These are phyloP conservation scores for Kluyveromyces aestuarii DNA, from an alignment of 805 yeast species.

Conservation along the genomic window DNA sequence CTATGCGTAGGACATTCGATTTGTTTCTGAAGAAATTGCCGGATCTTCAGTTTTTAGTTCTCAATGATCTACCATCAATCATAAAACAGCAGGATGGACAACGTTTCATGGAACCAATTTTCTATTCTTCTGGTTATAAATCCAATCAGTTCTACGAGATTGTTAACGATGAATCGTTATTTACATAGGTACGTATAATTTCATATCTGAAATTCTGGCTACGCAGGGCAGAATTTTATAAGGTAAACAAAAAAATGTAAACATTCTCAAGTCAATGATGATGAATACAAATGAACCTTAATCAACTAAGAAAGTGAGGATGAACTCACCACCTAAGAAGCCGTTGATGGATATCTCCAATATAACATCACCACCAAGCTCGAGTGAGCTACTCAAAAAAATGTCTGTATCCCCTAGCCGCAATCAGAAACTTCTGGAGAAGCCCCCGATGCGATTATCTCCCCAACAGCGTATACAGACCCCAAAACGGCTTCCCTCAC, in stretches of 20 bases:
- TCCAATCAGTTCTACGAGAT: conserved; percentile 25
- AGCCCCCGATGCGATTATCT: conserved; percentile 18
- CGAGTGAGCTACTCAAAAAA: conserved; percentile 16
- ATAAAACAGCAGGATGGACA: conserved; percentile 21
- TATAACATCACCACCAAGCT: conserved; percentile 3
- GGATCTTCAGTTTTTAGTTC: conserved; percentile 22
- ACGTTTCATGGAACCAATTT: conserved; percentile 22
- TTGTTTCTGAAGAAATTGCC: conserved; percentile 24
- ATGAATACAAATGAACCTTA: not conserved
- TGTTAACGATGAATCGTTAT: conserved; percentile 22
- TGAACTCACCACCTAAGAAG: not conserved
- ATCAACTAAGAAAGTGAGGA: not conserved
- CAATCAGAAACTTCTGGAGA: conserved; percentile 10
- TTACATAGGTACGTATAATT: conserved; percentile 7
- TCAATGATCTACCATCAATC: conserved; percentile 29
- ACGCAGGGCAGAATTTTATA: not conserved
- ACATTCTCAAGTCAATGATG: not conserved
- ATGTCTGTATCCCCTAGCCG: conserved; percentile 20
- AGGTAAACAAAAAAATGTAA: not conserved
- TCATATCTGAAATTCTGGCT: not conserved
- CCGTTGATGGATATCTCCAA: not conserved
- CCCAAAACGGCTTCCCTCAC: conserved; percentile 23
- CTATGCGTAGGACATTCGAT: conserved; percentile 25
- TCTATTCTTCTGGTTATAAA: conserved; percentile 14
- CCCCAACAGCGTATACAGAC: conserved; percentile 13